Evolutionary conservation across 2,329 filamentous ascomycete species (phyloP).

Genomic region (Penicillium rolfsii): DNA sequence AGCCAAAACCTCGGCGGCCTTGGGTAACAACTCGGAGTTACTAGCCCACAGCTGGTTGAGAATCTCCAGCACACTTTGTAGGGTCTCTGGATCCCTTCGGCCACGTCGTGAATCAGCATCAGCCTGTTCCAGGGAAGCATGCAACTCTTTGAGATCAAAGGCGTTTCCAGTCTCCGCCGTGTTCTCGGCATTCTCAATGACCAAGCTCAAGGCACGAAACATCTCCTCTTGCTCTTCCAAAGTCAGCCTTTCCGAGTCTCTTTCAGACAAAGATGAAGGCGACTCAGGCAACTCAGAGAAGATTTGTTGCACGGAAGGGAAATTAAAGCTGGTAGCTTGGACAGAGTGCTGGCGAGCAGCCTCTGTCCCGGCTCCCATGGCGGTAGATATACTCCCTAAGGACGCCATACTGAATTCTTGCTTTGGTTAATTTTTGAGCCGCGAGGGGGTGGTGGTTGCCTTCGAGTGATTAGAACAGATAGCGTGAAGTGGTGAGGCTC

Average conservation of each 20-base stretch:
- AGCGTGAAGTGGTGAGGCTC: conserved; percentile 6
- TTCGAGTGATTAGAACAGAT: conserved; percentile 3
- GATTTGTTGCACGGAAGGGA: conserved; percentile 34
- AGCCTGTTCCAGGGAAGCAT: conserved; percentile 36
- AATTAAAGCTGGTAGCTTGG: conserved; percentile 18
- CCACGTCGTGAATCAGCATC: conserved; percentile 32
- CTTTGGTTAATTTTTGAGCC: not conserved
- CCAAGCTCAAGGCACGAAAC: conserved; percentile 38
- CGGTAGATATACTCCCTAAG: conserved; percentile 18
- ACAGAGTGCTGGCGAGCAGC: conserved; percentile 8
- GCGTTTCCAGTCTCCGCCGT: conserved; percentile 27
- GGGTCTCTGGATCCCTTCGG: conserved; percentile 24
- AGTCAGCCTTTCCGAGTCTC: conserved; percentile 24
- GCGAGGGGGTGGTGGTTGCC: conserved; percentile 12
- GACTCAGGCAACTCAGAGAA: conserved; percentile 28
- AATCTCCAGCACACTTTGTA: conserved; percentile 35
- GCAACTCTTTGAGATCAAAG: conserved; percentile 35
- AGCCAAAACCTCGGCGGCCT: conserved; percentile 44
- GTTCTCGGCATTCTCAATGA: conserved; percentile 33
- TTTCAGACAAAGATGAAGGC: conserved; percentile 27
- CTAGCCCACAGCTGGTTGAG: conserved; percentile 44
- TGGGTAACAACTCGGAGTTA: conserved; percentile 40
- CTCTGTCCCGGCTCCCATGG: conserved; percentile 6
- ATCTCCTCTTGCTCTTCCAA: conserved; percentile 39
- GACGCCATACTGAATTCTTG: conserved; percentile 21